Evolutionary conservation across 208 protist species (phyloP).

Genomic region (Trypanosoma boissoni): DNA sequence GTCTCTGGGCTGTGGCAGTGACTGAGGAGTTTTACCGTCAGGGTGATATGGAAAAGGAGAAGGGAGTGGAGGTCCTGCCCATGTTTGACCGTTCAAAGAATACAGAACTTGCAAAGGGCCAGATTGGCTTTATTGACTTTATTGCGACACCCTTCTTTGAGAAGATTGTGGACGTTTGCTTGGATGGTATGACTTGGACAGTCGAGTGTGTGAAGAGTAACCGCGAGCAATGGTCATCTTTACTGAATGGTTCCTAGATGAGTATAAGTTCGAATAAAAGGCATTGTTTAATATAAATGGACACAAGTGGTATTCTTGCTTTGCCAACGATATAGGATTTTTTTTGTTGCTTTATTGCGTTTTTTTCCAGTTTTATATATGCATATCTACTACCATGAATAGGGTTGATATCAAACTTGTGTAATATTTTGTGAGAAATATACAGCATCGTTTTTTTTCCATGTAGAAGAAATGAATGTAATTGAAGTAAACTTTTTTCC

Average conservation of each 20-base stretch:
- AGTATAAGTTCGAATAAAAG: no score
- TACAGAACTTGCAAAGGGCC: constrained; percentile 80
- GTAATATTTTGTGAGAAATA: no score
- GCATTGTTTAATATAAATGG: no score
- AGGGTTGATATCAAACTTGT: no score
- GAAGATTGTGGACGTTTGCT: constrained; percentile 52
- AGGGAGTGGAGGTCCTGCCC: constrained; percentile 74
- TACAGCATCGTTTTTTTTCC: no score
- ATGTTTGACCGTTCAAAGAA: constrained; percentile 87
- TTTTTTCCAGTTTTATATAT: no score
- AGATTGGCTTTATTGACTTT: constrained; percentile 89
- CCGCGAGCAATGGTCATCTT: constrained; percentile 55
- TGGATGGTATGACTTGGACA: constrained; percentile 81
- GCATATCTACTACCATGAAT: no score
- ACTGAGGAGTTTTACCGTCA: constrained; percentile 89
- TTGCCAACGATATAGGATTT: no score
- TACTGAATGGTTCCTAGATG: constrained; percentile 44
- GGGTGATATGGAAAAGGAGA: constrained; percentile 87
- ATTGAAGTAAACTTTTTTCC: no score
- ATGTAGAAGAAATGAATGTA: no score
- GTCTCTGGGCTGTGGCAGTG: constrained; percentile 80
- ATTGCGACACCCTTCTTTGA: constrained; percentile 77
- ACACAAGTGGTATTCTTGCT: no score
- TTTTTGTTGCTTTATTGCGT: no score
- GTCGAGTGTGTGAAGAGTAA: constrained; percentile 65